Percentiles rank a stretch among this genome's conserved stretches.
These are phyloP conservation scores for Phaeosphaeriaceae sp. DNA, from an alignment of 2,329 filamentous ascomycete genomes.

Conservation along the genomic window DNA sequence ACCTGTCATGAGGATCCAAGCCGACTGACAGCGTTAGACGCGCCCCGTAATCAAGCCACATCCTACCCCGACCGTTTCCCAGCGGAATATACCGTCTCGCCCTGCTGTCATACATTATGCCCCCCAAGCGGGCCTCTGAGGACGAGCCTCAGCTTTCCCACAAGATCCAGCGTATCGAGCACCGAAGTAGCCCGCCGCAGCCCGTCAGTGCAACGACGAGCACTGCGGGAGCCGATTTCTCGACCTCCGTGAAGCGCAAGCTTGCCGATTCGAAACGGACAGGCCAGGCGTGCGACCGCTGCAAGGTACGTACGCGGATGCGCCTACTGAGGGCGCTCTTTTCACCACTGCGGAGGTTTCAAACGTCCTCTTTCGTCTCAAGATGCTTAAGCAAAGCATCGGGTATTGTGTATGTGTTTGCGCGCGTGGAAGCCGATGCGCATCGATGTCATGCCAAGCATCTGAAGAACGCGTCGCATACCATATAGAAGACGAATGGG, in stretches of 20 bases:
- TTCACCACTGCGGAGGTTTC: too few relatives aligned
- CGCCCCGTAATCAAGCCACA: slow-evolving; percentile 9
- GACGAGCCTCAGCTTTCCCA: slow-evolving; percentile 22
- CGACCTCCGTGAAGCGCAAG: slow-evolving; percentile 57
- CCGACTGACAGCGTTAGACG: slow-evolving; percentile 5
- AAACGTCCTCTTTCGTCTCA: too few relatives aligned
- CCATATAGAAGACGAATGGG: neutral
- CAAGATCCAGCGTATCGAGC: slow-evolving; percentile 47
- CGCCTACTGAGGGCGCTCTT: neutral
- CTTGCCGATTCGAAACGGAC: slow-evolving; percentile 66
- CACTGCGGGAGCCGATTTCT: slow-evolving; percentile 39
- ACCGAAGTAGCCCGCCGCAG: slow-evolving; percentile 28
- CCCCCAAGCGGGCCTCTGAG: slow-evolving; percentile 33
- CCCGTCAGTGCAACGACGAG: slow-evolving; percentile 1
- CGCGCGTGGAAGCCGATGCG: too few relatives aligned
- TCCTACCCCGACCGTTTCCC: slow-evolving; percentile 18
- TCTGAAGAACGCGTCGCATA: neutral
- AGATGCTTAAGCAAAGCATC: too few relatives aligned
- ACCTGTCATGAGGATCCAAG: slow-evolving; percentile 1
- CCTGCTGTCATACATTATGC: slow-evolving; percentile 36
- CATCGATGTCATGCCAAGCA: neutral
- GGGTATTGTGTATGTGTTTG: too few relatives aligned
- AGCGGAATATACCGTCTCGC: slow-evolving; percentile 13
- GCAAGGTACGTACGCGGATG: slow-evolving; percentile 68
- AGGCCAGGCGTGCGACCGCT: slow-evolving; percentile 86